Percentiles rank a stretch among this genome's conserved stretches.
Evolutionary conservation across 495 filamentous ascomycete species (phyloP).

Genomic region (Lepidopterella palustris): DNA sequence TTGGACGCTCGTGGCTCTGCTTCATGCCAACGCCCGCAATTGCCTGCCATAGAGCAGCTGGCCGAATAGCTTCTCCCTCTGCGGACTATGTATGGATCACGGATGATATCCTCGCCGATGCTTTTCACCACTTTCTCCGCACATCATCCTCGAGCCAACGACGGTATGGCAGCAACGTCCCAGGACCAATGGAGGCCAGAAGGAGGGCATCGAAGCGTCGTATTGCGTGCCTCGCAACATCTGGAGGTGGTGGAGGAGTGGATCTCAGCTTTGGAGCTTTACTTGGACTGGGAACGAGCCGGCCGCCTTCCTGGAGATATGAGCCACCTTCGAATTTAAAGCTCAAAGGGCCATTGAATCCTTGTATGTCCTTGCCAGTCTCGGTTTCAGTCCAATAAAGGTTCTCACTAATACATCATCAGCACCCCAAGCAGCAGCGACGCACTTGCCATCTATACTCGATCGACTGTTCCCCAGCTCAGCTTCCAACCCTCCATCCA

Average conservation of each 20-base stretch:
- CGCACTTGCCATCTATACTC: neutral
- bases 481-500: neutral
- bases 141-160: conserved; percentile 6
- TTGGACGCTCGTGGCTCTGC: neutral
- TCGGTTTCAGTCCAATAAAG: neutral
- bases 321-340: conserved; percentile 13
- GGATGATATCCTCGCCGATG: conserved; percentile 14
- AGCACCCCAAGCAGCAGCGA: neutral
- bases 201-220: conserved; percentile 18
- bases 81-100: conserved; percentile 21
- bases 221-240: conserved; percentile 12
- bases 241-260: neutral
- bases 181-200: conserved; percentile 31
- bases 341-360: neutral
- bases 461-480: neutral
- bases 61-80: conserved; percentile 2
- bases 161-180: conserved; percentile 31
- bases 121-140: conserved; percentile 15
- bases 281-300: conserved; percentile 8
- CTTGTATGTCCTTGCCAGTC: conserved; percentile 4
- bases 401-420: neutral
- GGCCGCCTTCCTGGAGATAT: conserved; percentile 20
- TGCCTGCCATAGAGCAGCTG: conserved; percentile 27
- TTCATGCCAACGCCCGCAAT: conserved; percentile 24
- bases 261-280: conserved; percentile 13